phyloP scores from a whole-genome alignment of 2,329 filamentous ascomycete species.

The Exophiala alcalophila region DNA sequence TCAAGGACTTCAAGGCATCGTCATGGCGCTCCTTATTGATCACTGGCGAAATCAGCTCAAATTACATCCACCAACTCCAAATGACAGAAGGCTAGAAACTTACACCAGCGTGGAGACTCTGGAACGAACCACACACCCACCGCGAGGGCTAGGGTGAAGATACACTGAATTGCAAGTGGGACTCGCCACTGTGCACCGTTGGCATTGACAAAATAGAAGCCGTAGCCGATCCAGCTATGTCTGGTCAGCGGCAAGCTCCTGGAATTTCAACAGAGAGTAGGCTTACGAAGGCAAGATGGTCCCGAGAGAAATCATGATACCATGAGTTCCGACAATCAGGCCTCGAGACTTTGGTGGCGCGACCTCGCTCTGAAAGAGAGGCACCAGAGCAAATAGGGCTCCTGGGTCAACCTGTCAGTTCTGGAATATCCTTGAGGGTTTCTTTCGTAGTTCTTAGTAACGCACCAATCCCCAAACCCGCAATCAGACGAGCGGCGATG shows the following conservation, averaged over 20 bases:
- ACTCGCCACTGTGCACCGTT: conserved; percentile 57
- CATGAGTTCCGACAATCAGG: conserved; percentile 31
- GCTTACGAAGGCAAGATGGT: conserved; percentile 11
- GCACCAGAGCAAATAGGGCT: conserved; percentile 6
- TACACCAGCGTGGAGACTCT: conserved; percentile 68
- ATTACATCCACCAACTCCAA: too few relatives aligned
- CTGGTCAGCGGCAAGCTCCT: not conserved
- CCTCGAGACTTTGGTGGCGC: conserved; percentile 32
- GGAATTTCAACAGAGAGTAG: not conserved
- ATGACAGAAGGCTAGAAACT: conserved; percentile 9
- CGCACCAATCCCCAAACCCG: conserved; percentile 40
- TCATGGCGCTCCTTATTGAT: conserved; percentile 26
- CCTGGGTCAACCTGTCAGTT: conserved; percentile 5
- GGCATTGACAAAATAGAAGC: conserved; percentile 31
- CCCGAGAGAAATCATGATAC: conserved; percentile 28
- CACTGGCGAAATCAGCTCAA: conserved; percentile 24
- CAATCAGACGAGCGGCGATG: conserved; percentile 40
- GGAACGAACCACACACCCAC: conserved; percentile 74
- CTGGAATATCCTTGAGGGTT: not conserved
- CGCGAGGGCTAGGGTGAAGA: conserved; percentile 63
- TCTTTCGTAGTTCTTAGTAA: too few relatives aligned
- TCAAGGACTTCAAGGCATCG: conserved; percentile 43
- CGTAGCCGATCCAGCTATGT: conserved; percentile 31
- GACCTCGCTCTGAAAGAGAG: conserved; percentile 33
- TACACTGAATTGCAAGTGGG: conserved; percentile 68